Evolutionary conservation across 2,329 filamentous ascomycete genomes (phyloP).

Genomic region (Aspergillus caelatus): DNA sequence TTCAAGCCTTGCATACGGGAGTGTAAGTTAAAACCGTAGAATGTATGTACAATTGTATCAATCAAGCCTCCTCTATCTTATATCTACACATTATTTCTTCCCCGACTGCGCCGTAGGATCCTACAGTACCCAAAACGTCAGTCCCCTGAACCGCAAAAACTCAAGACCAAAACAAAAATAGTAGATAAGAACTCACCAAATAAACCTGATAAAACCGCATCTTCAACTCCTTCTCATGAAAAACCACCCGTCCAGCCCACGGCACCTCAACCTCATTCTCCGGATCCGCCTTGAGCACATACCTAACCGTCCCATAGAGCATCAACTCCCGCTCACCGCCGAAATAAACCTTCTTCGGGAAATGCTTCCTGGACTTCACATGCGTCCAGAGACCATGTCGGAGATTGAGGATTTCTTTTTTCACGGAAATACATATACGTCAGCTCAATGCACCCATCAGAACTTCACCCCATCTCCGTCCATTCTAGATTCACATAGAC

Average conservation of each 20-base stretch:
- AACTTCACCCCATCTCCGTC: too few species aligned
- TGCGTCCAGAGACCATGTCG: slow-evolving; percentile 42
- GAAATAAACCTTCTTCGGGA: slow-evolving; percentile 35
- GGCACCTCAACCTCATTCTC: slow-evolving; percentile 38
- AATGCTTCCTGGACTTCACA: slow-evolving; percentile 37
- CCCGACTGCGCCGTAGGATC: slow-evolving; percentile 38
- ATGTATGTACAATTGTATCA: slow-evolving; percentile 1
- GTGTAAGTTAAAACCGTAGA: neutral
- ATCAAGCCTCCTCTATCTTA: neutral
- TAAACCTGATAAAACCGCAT: slow-evolving; percentile 47
- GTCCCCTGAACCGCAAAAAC: neutral
- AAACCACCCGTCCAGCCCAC: slow-evolving; percentile 42
- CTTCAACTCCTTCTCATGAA: slow-evolving; percentile 33
- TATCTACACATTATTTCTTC: slow-evolving; percentile 29
- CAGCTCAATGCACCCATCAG: too few species aligned
- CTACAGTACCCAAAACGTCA: slow-evolving; percentile 20
- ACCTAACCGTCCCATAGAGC: slow-evolving; percentile 41
- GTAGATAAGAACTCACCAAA: slow-evolving; percentile 34
- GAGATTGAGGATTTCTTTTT: slow-evolving; percentile 36
- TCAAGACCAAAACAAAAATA: neutral
- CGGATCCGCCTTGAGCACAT: slow-evolving; percentile 34
- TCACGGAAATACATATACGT: too few species aligned
- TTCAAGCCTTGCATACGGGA: slow-evolving; percentile 2
- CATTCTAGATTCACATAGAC: too few species aligned
- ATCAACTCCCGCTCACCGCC: slow-evolving; percentile 38